Conservation (phyloP, 1,284 basidiomycete species). For the Tausonia pullulans region DNA sequence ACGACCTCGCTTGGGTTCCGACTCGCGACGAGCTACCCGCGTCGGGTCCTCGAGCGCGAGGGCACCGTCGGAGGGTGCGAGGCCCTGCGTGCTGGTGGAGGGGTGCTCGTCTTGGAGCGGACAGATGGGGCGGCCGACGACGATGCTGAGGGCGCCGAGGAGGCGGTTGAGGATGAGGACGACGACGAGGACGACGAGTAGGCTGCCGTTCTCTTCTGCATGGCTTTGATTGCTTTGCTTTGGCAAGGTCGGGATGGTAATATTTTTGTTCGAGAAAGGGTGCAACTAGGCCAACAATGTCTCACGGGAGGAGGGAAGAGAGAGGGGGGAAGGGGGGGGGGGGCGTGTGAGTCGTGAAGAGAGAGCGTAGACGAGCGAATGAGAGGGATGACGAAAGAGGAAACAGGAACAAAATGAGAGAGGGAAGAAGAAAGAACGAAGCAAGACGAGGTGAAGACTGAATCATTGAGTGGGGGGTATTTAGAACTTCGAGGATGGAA, state of each 20-base stretch:
- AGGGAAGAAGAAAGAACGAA: not conserved
- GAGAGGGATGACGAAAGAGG: not conserved
- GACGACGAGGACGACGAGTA: too few relatives aligned
- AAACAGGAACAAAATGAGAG: not conserved
- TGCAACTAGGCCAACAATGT: too few relatives aligned
- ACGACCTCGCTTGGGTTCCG: not conserved
- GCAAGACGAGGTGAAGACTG: not conserved
- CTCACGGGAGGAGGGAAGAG: not conserved
- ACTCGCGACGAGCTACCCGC: constrained; percentile 14
- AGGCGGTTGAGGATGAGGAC: not conserved
- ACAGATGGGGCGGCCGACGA: not conserved
- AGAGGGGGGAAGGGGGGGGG: not conserved
- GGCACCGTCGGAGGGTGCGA: constrained; percentile 9
- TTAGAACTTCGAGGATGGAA: too few relatives aligned
- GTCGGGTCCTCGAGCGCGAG: constrained; percentile 4
- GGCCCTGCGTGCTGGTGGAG: constrained; percentile 5
- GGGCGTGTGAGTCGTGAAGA: not conserved
- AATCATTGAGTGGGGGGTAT: too few relatives aligned
- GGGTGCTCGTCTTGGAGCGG: constrained; percentile 13
- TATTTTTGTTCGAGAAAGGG: too few relatives aligned
- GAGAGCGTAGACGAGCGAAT: not conserved
- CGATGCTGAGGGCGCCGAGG: not conserved
- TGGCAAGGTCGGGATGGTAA: too few relatives aligned
- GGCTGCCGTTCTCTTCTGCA: too few relatives aligned
- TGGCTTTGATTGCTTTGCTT: too few relatives aligned